A percentile compares a stretch with the other conserved stretches of the same genome.
phyloP scores from a whole-genome alignment of 139 green algal species.

The Picochlorum sp. region DNA sequence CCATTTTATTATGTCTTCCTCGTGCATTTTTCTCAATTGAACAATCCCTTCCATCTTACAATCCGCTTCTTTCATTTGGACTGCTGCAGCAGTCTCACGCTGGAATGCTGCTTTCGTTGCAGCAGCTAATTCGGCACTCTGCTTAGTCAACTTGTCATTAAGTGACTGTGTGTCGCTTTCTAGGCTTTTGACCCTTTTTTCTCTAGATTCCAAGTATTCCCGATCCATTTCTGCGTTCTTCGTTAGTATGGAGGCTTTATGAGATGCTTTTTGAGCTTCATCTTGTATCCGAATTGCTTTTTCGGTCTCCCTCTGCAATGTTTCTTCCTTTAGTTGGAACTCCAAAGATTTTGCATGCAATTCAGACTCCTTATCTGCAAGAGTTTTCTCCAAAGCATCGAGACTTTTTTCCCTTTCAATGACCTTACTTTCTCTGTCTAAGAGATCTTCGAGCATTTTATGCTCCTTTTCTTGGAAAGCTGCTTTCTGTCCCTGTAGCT shows the following conservation, averaged over 20 bases:
- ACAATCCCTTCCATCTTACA: slow-evolving; percentile 13
- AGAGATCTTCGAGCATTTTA: slow-evolving; percentile 12
- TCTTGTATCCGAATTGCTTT: background rate
- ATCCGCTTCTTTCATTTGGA: slow-evolving; percentile 12
- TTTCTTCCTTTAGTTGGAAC: background rate
- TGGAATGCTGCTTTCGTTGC: slow-evolving; percentile 21
- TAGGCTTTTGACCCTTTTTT: slow-evolving; percentile 14
- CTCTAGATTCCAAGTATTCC: slow-evolving; percentile 3
- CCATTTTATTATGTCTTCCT: slow-evolving; percentile 16
- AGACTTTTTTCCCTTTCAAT: slow-evolving; percentile 4
- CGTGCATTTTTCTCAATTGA: slow-evolving; percentile 8
- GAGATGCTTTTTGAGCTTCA: slow-evolving; percentile 7
- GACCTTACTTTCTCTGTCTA: slow-evolving; percentile 17
- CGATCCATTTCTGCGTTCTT: slow-evolving; percentile 16
- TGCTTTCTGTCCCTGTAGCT: slow-evolving; percentile 12
- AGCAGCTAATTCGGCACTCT: slow-evolving; percentile 14
- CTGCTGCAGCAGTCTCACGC: slow-evolving; percentile 9
- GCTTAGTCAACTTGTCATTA: slow-evolving; percentile 5
- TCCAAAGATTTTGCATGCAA: slow-evolving; percentile 3
- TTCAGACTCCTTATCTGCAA: background rate
- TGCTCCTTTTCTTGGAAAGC: slow-evolving; percentile 18
- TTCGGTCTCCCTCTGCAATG: background rate
- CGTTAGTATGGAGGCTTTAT: too few species aligned
- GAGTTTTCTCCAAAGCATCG: background rate
- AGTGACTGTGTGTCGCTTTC: slow-evolving; percentile 15